Base-by-base conservation (phyloP, 129 eudicot genomes). In the Flaveria bidentis region DNA sequence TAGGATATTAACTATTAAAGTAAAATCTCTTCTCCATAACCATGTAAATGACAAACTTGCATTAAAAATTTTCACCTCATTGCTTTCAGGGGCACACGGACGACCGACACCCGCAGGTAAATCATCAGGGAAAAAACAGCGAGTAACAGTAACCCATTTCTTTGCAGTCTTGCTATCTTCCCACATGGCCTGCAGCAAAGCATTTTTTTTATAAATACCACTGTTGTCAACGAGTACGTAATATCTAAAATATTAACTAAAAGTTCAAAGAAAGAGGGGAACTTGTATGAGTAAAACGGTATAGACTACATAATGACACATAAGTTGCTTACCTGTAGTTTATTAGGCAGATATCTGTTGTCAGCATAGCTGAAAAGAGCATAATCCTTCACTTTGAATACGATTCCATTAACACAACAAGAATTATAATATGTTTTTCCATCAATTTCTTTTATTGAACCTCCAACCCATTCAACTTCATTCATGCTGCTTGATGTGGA, bases 51-150 rank as follows among this genome's bases (percentile, higher is more conserved):
- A 68, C 58, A 69, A 44, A 56, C 11, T 77, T 66, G 70, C 8
- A 36, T 49, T n/a, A 25, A 66, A 55, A 50, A 25, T 3, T 9
- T 25, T 86, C 66, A 91, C 99, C 99, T 94, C 99, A 69, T 82
- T 86, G 87, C 82, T 86, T 80, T 91, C 97, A 26, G 93, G 89
- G 72, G 96, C 89, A 82, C 90, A 89, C n/a, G 99, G 99, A 66
- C 91, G 96, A 70, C 96, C 99, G 79, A 94, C 99, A 61, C 89
- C 85, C 75, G 84, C 88, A 7, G 99, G 97, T 86, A 94, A 89
- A 83, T 94, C 97, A 76, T 79, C 85, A 74, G 97, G 93, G 80
- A 91, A 91, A 84, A 89, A 94, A 77, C 96, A 94, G 53, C 80
- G 87, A 60, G 84, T 86, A 45, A 86, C 96, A 51, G 74, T 50